phyloP scores from a whole-genome alignment of 2,329 filamentous ascomycete species.

The Sclerotinia trifoliorum region DNA sequence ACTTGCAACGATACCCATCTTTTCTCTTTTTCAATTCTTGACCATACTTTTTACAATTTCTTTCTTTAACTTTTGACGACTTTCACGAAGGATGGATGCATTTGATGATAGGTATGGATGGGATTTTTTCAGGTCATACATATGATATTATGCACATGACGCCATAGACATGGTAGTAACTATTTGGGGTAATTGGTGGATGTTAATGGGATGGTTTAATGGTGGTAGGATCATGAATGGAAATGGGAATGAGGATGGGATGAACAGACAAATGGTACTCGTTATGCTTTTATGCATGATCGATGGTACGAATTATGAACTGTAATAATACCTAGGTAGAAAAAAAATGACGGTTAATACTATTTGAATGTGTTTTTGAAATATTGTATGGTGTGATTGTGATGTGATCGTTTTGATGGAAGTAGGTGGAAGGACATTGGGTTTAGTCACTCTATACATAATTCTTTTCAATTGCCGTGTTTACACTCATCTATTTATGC shows the following conservation, averaged over 20 bases:
- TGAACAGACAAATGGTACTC: not conserved
- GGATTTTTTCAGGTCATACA: slow-evolving; percentile 13
- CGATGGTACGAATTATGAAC: not conserved
- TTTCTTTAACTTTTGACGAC: slow-evolving; percentile 20
- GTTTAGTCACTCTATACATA: too few species aligned
- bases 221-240: slow-evolving; percentile 7
- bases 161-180: slow-evolving; percentile 17
- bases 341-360: not conserved
- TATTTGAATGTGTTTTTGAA: not conserved
- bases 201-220: slow-evolving; percentile 15
- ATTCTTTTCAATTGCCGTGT: too few species aligned
- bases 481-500: too few species aligned
- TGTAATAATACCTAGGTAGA: not conserved
- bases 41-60: slow-evolving; percentile 19
- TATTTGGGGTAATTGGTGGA: slow-evolving; percentile 7
- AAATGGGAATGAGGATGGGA: not conserved
- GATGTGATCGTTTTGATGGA: not conserved
- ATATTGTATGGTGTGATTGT: not conserved
- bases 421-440: too few species aligned
- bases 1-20: slow-evolving; percentile 33
- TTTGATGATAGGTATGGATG: slow-evolving; percentile 19
- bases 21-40: slow-evolving; percentile 29
- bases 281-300: not conserved
- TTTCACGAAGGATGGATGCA: slow-evolving; percentile 14
- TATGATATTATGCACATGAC: slow-evolving; percentile 12